Conservation (phyloP, 179 eudicot genomes). For the Vitellaria paradoxa region DNA sequence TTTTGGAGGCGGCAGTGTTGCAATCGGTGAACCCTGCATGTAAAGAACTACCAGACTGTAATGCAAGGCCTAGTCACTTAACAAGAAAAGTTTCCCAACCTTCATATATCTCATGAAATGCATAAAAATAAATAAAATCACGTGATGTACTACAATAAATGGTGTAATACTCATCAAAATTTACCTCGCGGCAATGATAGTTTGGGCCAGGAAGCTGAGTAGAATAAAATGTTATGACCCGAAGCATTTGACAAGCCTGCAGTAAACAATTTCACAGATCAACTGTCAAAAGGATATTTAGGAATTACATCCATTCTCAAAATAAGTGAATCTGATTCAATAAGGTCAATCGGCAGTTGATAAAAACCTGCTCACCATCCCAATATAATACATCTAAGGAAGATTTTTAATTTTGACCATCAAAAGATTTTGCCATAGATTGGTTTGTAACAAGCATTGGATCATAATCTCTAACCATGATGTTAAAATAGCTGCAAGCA, state of each 20-base stretch:
- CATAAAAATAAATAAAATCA: neutral
- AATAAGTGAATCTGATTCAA: neutral
- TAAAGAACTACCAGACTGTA: slow-evolving; percentile 13
- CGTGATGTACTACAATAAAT: neutral
- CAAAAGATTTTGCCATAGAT: neutral
- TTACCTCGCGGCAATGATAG: slow-evolving; percentile 93
- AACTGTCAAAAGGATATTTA: neutral
- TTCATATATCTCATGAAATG: slow-evolving; percentile 6
- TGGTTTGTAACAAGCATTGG: neutral
- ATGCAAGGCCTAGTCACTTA: neutral
- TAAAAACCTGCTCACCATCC: neutral
- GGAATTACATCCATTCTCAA: neutral
- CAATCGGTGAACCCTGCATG: slow-evolving; percentile 72
- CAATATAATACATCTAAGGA: neutral
- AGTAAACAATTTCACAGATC: neutral
- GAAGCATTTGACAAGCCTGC: slow-evolving; percentile 51
- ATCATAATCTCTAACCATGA: neutral
- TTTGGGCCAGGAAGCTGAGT: slow-evolving; percentile 98
- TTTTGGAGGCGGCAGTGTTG: slow-evolving; percentile 69
- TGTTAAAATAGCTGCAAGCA: neutral
- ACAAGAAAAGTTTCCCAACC: neutral
- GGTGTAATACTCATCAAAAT: neutral
- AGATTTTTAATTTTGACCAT: neutral
- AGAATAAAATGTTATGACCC: slow-evolving; percentile 83
- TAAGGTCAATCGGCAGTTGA: neutral